These are phyloP conservation scores for Ogataea pilisensis DNA, from an alignment of 805 yeast genomes.

Conservation along the genomic window DNA sequence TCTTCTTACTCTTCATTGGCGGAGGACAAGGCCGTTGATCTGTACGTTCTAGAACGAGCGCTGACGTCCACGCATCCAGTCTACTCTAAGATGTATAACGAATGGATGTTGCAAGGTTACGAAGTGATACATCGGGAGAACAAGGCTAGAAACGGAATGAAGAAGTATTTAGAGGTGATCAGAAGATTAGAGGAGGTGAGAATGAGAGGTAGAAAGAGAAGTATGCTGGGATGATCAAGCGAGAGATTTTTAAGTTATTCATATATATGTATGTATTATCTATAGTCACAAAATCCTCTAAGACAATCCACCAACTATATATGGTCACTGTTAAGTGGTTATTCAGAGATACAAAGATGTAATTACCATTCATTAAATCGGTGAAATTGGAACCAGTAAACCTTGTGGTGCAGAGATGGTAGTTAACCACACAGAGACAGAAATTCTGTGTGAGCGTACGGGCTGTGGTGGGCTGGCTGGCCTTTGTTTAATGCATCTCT, in stretches of 20 bases:
- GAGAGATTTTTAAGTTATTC: not conserved
- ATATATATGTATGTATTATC: too few relatives aligned
- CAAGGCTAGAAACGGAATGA: conserved; percentile 33
- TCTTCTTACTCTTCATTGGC: conserved; percentile 69
- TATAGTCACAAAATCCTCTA: too few relatives aligned
- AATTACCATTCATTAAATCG: too few relatives aligned
- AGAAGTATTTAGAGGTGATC: conserved; percentile 48
- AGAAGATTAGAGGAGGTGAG: conserved; percentile 78
- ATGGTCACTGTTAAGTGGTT: too few relatives aligned
- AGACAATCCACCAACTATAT: too few relatives aligned
- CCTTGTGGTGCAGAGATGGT: too few relatives aligned
- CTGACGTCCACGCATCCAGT: conserved; percentile 85
- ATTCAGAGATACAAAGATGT: too few relatives aligned
- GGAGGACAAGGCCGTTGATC: conserved; percentile 96
- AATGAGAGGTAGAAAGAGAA: conserved; percentile 89
- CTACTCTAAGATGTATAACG: conserved; percentile 56
- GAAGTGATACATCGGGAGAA: conserved; percentile 33
- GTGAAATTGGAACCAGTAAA: too few relatives aligned
- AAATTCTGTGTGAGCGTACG: too few relatives aligned
- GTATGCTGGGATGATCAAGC: conserved; percentile 69
- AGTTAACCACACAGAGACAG: too few relatives aligned
- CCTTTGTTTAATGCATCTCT: too few relatives aligned
- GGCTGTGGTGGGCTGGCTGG: too few relatives aligned
- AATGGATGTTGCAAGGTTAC: conserved; percentile 75
- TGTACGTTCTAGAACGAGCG: conserved; percentile 92